phyloP scores from a whole-genome alignment of 2,329 filamentous ascomycete species.

The Knufia petricola region DNA sequence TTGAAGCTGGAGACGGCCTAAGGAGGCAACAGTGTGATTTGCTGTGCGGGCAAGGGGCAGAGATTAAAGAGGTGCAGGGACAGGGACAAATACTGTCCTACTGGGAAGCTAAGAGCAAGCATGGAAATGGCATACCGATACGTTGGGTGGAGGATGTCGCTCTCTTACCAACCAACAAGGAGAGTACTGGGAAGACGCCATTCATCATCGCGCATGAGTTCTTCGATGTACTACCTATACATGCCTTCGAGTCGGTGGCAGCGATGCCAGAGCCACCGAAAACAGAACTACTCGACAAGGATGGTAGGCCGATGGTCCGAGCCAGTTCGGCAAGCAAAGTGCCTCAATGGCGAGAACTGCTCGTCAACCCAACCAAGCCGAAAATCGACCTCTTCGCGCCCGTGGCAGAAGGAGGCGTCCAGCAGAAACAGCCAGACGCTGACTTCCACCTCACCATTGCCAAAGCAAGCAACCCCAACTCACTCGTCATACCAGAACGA shows the following conservation, averaged over 20 bases:
- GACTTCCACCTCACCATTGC: constrained; percentile 85
- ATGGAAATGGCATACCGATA: constrained; percentile 51
- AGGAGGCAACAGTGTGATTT: constrained; percentile 68
- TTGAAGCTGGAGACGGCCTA: constrained; percentile 81
- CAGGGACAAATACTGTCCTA: constrained; percentile 41
- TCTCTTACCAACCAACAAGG: constrained; percentile 63
- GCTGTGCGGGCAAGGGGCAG: constrained; percentile 65
- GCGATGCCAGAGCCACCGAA: constrained; percentile 35
- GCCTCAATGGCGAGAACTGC: constrained; percentile 71
- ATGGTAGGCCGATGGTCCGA: constrained; percentile 33
- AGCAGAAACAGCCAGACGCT: constrained; percentile 44
- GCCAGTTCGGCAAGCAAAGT: constrained; percentile 32
- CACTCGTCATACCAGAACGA: constrained; percentile 71
- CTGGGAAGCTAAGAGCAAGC: constrained; percentile 64
- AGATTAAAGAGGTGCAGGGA: constrained; percentile 50
- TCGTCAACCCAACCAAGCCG: constrained; percentile 60
- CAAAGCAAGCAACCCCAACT: constrained; percentile 66
- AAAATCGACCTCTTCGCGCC: constrained; percentile 46
- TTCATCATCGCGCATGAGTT: constrained; percentile 98
- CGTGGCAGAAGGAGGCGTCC: constrained; percentile 16
- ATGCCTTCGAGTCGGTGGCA: constrained; percentile 75
- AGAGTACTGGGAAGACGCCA: constrained; percentile 57
- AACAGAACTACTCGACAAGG: constrained; percentile 40
- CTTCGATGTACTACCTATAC: constrained; percentile 94
- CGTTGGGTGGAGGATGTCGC: constrained; percentile 80